phyloP scores from a whole-genome alignment of 306 rosid species.

The Gastrolobium bilobum region DNA sequence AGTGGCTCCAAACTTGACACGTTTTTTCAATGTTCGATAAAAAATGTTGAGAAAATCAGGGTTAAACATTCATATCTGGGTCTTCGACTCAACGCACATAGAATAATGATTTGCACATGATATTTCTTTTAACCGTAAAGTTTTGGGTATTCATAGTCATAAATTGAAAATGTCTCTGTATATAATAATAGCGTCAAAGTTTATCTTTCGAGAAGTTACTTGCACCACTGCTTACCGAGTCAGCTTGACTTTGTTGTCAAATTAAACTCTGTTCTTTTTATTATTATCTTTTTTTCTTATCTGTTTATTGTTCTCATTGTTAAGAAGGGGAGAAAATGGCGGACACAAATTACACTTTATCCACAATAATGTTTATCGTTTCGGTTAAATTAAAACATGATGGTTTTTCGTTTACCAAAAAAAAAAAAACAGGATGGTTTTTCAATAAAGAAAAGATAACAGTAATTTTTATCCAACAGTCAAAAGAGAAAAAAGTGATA shows the following conservation, averaged over 20 bases:
- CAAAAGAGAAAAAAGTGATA: conserved; percentile 66
- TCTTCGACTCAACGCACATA: neutral
- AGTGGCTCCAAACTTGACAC: too few relatives aligned
- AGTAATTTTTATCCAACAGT: conserved; percentile 59
- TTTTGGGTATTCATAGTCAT: neutral
- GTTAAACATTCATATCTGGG: neutral
- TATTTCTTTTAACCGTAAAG: neutral
- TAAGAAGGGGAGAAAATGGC: too few relatives aligned
- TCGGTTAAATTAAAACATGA: neutral
- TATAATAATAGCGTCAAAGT: neutral
- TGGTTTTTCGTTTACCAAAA: too few relatives aligned
- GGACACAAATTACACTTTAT: too few relatives aligned
- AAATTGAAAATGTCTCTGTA: neutral
- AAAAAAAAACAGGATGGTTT: too few relatives aligned
- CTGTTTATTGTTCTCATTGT: too few relatives aligned
- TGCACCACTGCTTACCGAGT: neutral
- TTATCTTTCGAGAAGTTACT: neutral
- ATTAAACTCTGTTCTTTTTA: neutral
- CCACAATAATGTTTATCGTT: too few relatives aligned
- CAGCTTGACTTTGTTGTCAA: neutral
- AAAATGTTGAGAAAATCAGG: neutral
- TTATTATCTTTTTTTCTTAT: neutral
- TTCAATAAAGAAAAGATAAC: neutral
- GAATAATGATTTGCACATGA: conserved; percentile 12
- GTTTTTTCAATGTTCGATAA: too few relatives aligned